Base-by-base conservation (phyloP, 805 yeast genomes). In the Sungouiella thailandica region DNA sequence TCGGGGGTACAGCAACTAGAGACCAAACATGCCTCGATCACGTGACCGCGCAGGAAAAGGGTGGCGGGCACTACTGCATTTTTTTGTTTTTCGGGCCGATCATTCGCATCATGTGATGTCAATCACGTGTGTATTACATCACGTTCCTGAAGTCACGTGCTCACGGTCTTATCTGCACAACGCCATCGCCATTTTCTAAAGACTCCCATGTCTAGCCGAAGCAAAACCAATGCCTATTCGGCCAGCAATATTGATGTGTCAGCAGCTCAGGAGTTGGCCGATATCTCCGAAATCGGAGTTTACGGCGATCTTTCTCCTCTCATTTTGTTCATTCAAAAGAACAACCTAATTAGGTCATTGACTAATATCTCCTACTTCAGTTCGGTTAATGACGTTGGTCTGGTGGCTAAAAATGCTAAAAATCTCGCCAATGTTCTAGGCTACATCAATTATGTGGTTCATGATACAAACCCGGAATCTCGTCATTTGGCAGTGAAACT, bases 331-430 rank as follows among this genome's bases (percentile, higher is more conserved):
- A 52, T 66, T 31, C 58, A 46, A 5, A 43, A 39, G 25, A 46
- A 51, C 11, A 52, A 43, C 15, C 55, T 66, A 25, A 35, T 47
- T 8, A 58, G 60, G 27, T 34, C 69, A n/a, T 46, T 67, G n/a
- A 56, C 55, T 17, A 46, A 56, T 14, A 71, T 76, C 65, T 56
- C 70, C 5, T 59, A 59, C 40, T 66, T 51, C 42, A 54, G 70
- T n/a, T 58, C 72, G 3, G 53, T 62, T 4, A 68, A 78, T 47
- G 78, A 80, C 37, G 79, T 76, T 48, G 50, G 62, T 2, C 70
- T 67, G 30, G 68, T 78, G 41, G 62, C 75, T 0, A 61, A 58
- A 14, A 36, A 71, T 3, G 64, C 81, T 0, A 55, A 31, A 19
- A 29, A 25, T 10, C 19, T 41, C 10, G 36, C 58, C 1, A 57